These are phyloP conservation scores for apple (Malus domestica) DNA, from an alignment of 306 rosid genomes.

Conservation along the genomic window ASM211411v1 NC_041791.1:692501-693000, in stretches of 20 bases:
- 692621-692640: not conserved
- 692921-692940: not conserved
- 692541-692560: not conserved
- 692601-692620: not conserved
- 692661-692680: too few relatives aligned
- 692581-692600: not conserved
- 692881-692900: accelerated
- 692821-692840: not conserved
- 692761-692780: not conserved
- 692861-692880: not conserved
- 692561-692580: not conserved
- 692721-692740: too few relatives aligned
- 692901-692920: slow-evolving; percentile 10
- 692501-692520: not conserved
- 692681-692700: too few relatives aligned
- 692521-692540: not conserved
- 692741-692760: too few relatives aligned
- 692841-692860: not conserved
- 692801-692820: accelerated
- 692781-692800: not conserved
- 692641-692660: not conserved
- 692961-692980: too few relatives aligned
- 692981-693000: not conserved
- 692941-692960: too few relatives aligned
- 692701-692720: too few relatives aligned